Evolutionary conservation across 169 alveolate species (phyloP).

Genomic region (Plasmodium gonderi): DNA sequence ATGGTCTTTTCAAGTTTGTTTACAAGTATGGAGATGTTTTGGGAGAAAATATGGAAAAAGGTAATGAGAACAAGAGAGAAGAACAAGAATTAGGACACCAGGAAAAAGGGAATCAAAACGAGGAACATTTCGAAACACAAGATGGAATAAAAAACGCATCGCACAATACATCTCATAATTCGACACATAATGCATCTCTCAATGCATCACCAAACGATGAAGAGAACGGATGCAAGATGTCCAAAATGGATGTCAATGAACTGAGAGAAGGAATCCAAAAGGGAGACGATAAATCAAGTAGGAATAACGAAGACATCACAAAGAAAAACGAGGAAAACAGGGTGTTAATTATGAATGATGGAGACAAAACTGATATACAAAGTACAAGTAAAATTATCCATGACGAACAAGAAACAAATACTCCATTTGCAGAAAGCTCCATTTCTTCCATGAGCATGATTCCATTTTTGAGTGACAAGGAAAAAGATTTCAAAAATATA

Average conservation of each 20-base stretch:
- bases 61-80: background rate
- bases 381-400: background rate
- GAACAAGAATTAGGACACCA: background rate
- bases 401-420: background rate
- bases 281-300: background rate
- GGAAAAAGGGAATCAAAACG: background rate
- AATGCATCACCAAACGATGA: background rate
- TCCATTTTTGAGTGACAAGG: constrained; percentile 8
- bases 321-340: background rate
- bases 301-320: background rate
- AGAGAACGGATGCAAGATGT: background rate
- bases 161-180: background rate
- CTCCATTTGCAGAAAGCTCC: background rate
- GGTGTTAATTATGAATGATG: background rate
- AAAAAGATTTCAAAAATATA: background rate
- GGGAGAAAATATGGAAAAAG: background rate
- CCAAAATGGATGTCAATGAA: background rate
- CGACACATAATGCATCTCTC: background rate
- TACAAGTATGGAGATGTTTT: constrained; percentile 7
- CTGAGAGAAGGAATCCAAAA: background rate
- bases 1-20: constrained; percentile 43
- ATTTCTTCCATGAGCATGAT: background rate
- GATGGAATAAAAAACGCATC: background rate
- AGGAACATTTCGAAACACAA: background rate
- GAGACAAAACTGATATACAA: background rate